Evolutionary conservation across 2,329 filamentous ascomycete genomes (phyloP).

Genomic region (Alternaria sp.): DNA sequence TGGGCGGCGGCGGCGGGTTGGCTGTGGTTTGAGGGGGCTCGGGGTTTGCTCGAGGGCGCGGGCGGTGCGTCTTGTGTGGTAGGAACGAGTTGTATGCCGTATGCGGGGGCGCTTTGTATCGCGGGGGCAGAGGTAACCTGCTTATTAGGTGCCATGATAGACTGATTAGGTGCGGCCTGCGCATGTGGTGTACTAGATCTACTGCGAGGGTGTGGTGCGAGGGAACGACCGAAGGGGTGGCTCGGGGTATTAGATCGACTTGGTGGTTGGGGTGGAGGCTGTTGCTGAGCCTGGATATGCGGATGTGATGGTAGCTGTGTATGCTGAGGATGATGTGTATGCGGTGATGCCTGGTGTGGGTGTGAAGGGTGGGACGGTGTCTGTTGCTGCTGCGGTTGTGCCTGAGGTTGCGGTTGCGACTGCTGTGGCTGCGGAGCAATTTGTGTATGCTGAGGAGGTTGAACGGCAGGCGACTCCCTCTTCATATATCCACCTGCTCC

Average conservation of each 20-base stretch:
- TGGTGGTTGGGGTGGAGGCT: conserved; percentile 22
- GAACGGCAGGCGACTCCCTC: conserved; percentile 31
- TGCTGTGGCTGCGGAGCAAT: conserved; percentile 27
- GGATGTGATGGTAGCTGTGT: conserved; percentile 21
- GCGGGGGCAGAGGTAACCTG: conserved; percentile 15
- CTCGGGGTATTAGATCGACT: conserved; percentile 35
- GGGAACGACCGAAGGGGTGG: conserved; percentile 27
- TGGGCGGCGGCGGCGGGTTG: conserved; percentile 7
- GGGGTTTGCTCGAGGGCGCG: conserved; percentile 8
- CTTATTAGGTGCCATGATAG: conserved; percentile 18
- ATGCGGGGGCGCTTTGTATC: conserved; percentile 22
- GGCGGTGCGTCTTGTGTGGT: conserved; percentile 15
- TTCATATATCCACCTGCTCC: conserved; percentile 19
- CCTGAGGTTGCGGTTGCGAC: conserved; percentile 7
- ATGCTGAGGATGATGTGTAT: conserved; percentile 14
- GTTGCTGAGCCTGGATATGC: conserved; percentile 23
- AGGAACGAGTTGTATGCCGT: conserved; percentile 27
- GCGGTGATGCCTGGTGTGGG: conserved; percentile 12
- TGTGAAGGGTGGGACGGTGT: conserved; percentile 6
- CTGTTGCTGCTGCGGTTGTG: conserved; percentile 17
- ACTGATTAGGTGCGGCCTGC: conserved; percentile 25
- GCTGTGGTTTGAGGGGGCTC: conserved; percentile 13
- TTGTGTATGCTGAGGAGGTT: conserved; percentile 21
- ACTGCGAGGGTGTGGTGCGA: conserved; percentile 35
- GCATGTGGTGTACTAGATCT: conserved; percentile 38